phyloP scores from a whole-genome alignment of 108 stramenopile species.

The Aurantiochytrium sp. region DNA sequence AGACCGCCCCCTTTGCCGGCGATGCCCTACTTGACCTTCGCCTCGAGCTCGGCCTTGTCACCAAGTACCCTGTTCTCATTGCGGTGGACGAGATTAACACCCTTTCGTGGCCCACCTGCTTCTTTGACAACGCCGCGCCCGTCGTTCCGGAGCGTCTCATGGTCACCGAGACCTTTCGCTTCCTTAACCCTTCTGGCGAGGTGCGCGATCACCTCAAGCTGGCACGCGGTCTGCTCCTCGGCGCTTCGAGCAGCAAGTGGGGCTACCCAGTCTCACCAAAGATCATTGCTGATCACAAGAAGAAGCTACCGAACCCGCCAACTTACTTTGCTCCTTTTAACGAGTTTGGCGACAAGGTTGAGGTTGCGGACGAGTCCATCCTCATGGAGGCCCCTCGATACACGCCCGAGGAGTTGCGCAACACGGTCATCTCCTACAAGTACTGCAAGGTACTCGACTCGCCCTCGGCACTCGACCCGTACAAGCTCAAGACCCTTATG shows the following conservation, averaged over 20 bases:
- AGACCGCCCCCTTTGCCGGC: background rate
- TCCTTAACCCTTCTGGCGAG: background rate
- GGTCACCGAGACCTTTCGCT: background rate
- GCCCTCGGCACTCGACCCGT: background rate
- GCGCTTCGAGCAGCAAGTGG: background rate
- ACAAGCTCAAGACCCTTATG: background rate
- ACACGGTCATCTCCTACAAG: background rate
- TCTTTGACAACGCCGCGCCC: background rate
- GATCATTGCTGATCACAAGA: background rate
- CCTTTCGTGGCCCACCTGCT: background rate
- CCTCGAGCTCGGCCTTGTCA: background rate
- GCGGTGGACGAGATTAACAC: slow-evolving; percentile 20
- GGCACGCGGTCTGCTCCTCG: background rate
- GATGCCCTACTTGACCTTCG: slow-evolving; percentile 8
- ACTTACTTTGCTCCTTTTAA: slow-evolving; percentile 40
- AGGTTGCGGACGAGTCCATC: slow-evolving; percentile 86
- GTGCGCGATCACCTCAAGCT: background rate
- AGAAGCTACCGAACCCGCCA: background rate
- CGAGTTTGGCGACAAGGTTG: slow-evolving; percentile 75
- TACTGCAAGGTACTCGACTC: background rate
- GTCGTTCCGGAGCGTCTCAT: background rate
- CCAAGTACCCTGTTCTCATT: slow-evolving; percentile 13
- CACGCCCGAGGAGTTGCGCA: background rate
- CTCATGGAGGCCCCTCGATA: slow-evolving; percentile 62
- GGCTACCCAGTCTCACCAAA: background rate